A percentile compares a stretch with the other conserved stretches of the same genome.
These are phyloP conservation scores for Mortierella sp. DNA, from an alignment of 371 early-diverging fungal genomes.

Conservation along the genomic window DNA sequence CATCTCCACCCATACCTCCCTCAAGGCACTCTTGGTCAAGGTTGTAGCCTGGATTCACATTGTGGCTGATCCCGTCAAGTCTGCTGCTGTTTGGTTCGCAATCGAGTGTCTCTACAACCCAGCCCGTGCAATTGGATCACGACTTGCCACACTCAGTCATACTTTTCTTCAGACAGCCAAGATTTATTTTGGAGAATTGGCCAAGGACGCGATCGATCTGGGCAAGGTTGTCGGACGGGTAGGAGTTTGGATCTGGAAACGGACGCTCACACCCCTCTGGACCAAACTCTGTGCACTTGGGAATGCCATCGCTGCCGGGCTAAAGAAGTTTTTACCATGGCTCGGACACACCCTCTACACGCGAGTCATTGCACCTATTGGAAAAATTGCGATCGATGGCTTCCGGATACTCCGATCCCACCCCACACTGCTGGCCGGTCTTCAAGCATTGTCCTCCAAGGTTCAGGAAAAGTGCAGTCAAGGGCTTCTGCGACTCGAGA, in stretches of 20 bases:
- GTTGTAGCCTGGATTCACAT: background rate
- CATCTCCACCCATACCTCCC: background rate
- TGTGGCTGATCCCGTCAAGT: conserved; percentile 13
- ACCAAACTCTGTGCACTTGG: conserved; percentile 3
- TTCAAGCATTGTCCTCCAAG: conserved; percentile 40
- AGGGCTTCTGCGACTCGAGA: conserved; percentile 23
- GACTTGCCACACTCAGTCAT: conserved; percentile 22
- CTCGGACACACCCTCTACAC: conserved; percentile 8
- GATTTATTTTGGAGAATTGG: conserved; percentile 40
- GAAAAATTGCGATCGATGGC: background rate
- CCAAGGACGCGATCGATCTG: conserved; percentile 48
- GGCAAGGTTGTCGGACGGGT: conserved; percentile 12
- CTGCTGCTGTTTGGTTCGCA: conserved; percentile 32
- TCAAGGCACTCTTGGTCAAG: conserved; percentile 3
- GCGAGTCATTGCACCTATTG: conserved; percentile 20
- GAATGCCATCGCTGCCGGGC: background rate
- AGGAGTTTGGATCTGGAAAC: conserved; percentile 35
- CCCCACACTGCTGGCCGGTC: conserved; percentile 39
- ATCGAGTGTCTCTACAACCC: conserved; percentile 41
- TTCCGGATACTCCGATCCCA: conserved; percentile 42
- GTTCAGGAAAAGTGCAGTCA: conserved; percentile 8
- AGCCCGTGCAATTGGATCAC: conserved; percentile 20
- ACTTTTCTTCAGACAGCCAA: conserved; percentile 45
- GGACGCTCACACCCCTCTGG: conserved; percentile 21
- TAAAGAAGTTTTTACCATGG: conserved; percentile 32